phyloP scores from a whole-genome alignment of 495 filamentous ascomycete species.

The Aspergillus funiculosus region DNA sequence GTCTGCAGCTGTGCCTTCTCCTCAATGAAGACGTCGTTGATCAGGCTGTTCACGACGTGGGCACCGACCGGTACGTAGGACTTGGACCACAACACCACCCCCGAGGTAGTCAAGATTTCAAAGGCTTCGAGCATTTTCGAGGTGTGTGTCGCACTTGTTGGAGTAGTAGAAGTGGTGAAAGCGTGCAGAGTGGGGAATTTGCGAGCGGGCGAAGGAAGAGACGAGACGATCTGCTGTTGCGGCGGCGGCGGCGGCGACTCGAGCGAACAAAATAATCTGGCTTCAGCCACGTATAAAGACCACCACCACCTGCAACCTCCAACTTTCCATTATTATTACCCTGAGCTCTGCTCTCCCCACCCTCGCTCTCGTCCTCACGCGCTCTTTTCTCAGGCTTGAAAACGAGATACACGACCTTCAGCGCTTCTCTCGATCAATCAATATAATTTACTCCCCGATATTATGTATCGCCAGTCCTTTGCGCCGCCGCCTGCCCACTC shows the following conservation, averaged over 20 bases:
- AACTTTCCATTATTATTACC: conserved; percentile 10
- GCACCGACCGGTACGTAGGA: conserved; percentile 73
- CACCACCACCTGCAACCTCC: too few species aligned
- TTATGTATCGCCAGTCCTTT: conserved; percentile 80
- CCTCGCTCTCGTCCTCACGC: background rate
- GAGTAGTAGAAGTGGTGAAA: too few species aligned
- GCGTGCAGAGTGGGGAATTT: conserved; percentile 31
- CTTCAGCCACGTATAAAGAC: conserved; percentile 46
- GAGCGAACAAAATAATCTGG: conserved; percentile 21
- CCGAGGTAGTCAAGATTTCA: conserved; percentile 91
- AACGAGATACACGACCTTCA: background rate
- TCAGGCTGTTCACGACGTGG: conserved; percentile 86
- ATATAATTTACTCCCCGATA: conserved; percentile 12
- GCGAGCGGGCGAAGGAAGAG: conserved; percentile 33
- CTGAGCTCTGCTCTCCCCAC: conserved; percentile 4
- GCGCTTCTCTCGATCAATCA: background rate
- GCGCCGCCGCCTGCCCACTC: conserved; percentile 73
- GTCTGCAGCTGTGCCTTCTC: conserved; percentile 65
- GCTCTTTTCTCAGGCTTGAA: background rate
- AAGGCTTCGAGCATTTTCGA: conserved; percentile 82
- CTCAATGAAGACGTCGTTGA: conserved; percentile 95
- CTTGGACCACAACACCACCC: conserved; percentile 93
- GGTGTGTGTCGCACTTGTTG: background rate
- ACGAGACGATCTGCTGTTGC: too few species aligned
- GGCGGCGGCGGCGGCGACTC: too few species aligned